These are phyloP conservation scores for Trichoderma orchidacearum DNA, from an alignment of 495 filamentous ascomycete species.

Conservation along the genomic window DNA sequence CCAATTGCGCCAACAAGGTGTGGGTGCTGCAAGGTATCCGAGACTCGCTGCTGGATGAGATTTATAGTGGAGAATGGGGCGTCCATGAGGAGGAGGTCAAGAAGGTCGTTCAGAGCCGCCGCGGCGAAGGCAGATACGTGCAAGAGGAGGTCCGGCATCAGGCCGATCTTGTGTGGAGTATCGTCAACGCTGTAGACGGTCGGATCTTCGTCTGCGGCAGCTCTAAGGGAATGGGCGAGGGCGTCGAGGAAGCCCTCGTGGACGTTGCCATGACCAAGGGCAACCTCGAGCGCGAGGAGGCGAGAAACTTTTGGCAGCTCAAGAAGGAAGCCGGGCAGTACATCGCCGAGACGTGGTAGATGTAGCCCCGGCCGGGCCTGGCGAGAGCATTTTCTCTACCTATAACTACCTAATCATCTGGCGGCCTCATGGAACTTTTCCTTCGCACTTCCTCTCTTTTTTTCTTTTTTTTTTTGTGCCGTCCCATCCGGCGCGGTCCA, in stretches of 20 bases:
- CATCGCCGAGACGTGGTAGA: slow-evolving; percentile 63
- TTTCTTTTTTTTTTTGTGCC: too few species aligned
- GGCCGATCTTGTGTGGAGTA: slow-evolving; percentile 91
- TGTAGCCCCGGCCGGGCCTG: background rate
- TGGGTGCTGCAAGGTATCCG: slow-evolving; percentile 98
- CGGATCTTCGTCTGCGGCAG: slow-evolving; percentile 92
- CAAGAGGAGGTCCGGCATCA: slow-evolving; percentile 78
- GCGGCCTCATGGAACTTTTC: too few species aligned
- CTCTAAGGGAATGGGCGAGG: slow-evolving; percentile 93
- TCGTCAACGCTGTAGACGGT: slow-evolving; percentile 86
- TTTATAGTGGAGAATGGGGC: slow-evolving; percentile 94
- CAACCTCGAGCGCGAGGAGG: slow-evolving; percentile 57
- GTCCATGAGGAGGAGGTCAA: slow-evolving; percentile 87
- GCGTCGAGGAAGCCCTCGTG: slow-evolving; percentile 70
- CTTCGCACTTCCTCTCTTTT: too few species aligned
- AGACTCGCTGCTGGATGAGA: slow-evolving; percentile 81
- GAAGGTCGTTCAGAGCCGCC: slow-evolving; percentile 78
- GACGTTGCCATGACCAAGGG: slow-evolving; percentile 74
- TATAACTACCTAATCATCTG: too few species aligned
- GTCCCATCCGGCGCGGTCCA: too few species aligned
- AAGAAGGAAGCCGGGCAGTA: slow-evolving; percentile 81
- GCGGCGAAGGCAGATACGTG: slow-evolving; percentile 65
- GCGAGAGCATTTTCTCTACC: too few species aligned
- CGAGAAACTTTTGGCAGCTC: slow-evolving; percentile 61
- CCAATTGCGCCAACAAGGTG: slow-evolving; percentile 97